Base-by-base conservation (phyloP, 192 early-diverging fungal genomes). In the Coemansia sp. region DNA sequence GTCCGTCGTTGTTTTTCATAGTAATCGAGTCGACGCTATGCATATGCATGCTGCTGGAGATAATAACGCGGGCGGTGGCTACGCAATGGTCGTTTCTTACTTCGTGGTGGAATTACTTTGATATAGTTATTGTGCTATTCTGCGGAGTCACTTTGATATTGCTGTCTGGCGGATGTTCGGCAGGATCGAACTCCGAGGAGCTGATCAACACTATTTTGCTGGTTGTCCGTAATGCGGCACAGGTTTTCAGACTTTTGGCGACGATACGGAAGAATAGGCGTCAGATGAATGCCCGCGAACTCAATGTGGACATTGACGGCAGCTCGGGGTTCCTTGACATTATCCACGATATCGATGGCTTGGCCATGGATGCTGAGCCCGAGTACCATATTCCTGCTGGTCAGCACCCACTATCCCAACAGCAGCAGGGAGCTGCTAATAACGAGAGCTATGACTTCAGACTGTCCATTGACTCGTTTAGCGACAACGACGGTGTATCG, bases 31-130 rank as follows among this genome's bases (percentile, higher is more conserved):
- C 85, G 26, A 82, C 87, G 20, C 85, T 93, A 52, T 91, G 91
- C 58, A 51, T 86, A 18, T 88, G 87, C 58, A 93, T 93, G 91
- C 86, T 90, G 52, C 66, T 85, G 20, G 91, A 93, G 70, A 89
- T 93, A 4, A 70, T 74, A 2, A 80, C 88, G 25, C 85, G 91
- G 16, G 69, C 84, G 4, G 68, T 90, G 0, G 91, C 91, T 3
- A 82, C 89, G 59, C 79, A 90, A 34, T 72, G 49, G 59, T 33
- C 61, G 57, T 81, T 84, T 43, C 51, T 82, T 12, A 79, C 73
- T 33, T 90, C 90, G 7, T 77, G 85, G 63, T 90, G 87, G 83
- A 93, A 93, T 70, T 78, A 88, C 57, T 77, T 91, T 43, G 91
- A 93, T 60, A 85, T 89, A 26, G 52, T 91, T 7, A 70, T 93